phyloP scores from a whole-genome alignment of 176 grass and related monocot species.

The Cenchrus purpureus region DNA sequence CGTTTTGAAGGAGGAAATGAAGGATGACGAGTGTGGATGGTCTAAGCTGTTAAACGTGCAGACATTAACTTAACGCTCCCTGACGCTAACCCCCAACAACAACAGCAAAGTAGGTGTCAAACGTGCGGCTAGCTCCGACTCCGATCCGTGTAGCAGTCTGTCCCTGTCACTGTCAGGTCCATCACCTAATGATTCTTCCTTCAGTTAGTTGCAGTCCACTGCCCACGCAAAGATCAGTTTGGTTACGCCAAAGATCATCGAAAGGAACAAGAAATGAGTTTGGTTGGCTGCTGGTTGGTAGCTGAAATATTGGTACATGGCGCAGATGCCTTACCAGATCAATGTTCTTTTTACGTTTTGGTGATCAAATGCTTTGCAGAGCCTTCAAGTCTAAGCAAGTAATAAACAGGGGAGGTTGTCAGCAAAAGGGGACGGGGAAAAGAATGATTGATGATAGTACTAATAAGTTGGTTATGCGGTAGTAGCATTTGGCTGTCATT shows the following conservation, averaged over 20 bases:
- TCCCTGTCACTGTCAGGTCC: no score
- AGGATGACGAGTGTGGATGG: no score
- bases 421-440: not conserved
- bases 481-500: not conserved
- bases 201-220: not conserved
- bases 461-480: constrained; percentile 16
- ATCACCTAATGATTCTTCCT: not conserved
- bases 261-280: not conserved
- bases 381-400: constrained; percentile 53
- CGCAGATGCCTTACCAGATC: constrained; percentile 9
- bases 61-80: not conserved
- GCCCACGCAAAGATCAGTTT: not conserved
- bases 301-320: not conserved
- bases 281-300: constrained; percentile 37
- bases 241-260: not conserved
- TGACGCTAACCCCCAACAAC: constrained; percentile 39
- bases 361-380: constrained; percentile 11
- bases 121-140: constrained; percentile 17
- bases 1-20: no score
- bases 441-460: not conserved
- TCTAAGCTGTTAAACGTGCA: no score
- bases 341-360: not conserved
- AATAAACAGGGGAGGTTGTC: constrained; percentile 4
- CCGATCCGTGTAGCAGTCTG: constrained; percentile 6
- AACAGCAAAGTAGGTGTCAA: constrained; percentile 8